Base-by-base conservation (phyloP, 1,284 basidiomycete genomes). In the Vanrija humicola region DNA sequence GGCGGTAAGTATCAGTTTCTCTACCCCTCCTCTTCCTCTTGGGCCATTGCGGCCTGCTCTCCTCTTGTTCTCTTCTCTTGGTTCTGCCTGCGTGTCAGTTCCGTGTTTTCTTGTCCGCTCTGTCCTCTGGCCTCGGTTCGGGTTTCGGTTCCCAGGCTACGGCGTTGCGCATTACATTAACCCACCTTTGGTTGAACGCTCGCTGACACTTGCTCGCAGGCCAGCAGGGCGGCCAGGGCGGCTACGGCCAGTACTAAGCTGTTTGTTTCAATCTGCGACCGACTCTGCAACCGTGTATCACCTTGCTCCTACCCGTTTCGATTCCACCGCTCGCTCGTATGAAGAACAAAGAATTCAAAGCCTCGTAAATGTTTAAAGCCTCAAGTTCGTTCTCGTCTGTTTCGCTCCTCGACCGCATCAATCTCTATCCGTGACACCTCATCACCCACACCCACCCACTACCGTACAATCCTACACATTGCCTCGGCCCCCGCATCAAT, bases 181-280 rank as follows among this genome's bases (percentile, higher is more conserved):
- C 34, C 52, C 43, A 28, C 43, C 21, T 47, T 16, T 23, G 25
- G 26, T 18, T 19, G 26, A 18, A 47, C 7, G 23, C 6, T 5
- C 3, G 55, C 59, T 64, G 45, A 58, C 56, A 54, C 54, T 50
- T 34, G 2, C 7, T 19, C 23, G 45, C 54, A 54, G 59, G 54
- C 55, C 47, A 51, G 40, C 58, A 63, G 59, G 64, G 63, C 53
- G 61, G 58, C 52, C 67, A 69, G 56, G 67, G 64, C 46, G 62
- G 63, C 45, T 68, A 66, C 64, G 67, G 70, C 57, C 63, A 66
- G 54, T 69, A 69, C 66, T 69, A 67, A 58, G 59, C 52, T 50
- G 46, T 40, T 52, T 10, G 3, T n/a, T 12, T 23, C 40, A 44
- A 29, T 50, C 26, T 43, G 39, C 39, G 50, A 46, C 50, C 50